These are phyloP conservation scores for Babesia bovis DNA, from an alignment of 169 alveolate genomes.

Conservation along the genomic window DNA sequence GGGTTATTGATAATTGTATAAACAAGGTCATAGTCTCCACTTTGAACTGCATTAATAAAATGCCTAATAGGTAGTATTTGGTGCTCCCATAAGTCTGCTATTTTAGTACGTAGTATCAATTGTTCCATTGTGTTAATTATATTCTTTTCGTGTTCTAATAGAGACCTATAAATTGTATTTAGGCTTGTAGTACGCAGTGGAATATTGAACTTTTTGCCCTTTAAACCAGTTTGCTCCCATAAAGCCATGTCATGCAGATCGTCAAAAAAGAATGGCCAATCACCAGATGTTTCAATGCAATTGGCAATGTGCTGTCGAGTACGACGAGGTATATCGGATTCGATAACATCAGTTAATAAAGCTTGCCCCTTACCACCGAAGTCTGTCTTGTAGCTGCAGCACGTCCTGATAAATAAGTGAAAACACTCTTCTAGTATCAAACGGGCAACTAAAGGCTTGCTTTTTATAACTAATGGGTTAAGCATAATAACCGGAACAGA, in stretches of 20 bases:
- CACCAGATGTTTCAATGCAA: constrained; percentile 34
- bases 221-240: neutral
- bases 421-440: constrained; percentile 55
- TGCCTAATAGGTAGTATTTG: constrained; percentile 45
- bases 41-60: constrained; percentile 37
- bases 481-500: constrained; percentile 17
- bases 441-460: constrained; percentile 41
- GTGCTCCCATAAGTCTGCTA: constrained; percentile 46
- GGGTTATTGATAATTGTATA: constrained; percentile 41
- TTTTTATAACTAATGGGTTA: constrained; percentile 13
- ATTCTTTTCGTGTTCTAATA: neutral
- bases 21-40: constrained; percentile 44
- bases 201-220: neutral
- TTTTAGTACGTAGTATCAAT: constrained; percentile 16
- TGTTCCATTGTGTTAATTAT: neutral
- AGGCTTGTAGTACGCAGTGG: neutral
- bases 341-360: constrained; percentile 35
- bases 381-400: constrained; percentile 2
- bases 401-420: constrained; percentile 29
- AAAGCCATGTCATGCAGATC: constrained; percentile 31
- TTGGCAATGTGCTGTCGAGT: constrained; percentile 30
- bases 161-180: neutral
- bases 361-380: neutral
- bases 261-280: constrained; percentile 63
- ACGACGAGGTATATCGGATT: constrained; percentile 21